phyloP scores from a whole-genome alignment of 192 early-diverging fungal species.

The Backusella liffmaniae region DNA sequence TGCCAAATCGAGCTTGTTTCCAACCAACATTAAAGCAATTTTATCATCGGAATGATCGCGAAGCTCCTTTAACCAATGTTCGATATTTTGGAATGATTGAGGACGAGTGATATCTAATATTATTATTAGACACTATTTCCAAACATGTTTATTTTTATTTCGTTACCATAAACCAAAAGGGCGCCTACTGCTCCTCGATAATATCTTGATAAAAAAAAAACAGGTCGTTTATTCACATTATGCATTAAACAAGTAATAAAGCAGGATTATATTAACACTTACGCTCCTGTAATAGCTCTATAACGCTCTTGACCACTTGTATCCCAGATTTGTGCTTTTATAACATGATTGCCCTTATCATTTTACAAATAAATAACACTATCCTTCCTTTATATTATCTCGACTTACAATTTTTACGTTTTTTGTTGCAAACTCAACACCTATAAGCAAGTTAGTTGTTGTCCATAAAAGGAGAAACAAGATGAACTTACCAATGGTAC shows the following conservation, averaged over 20 bases:
- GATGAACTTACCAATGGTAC: conserved; percentile 76
- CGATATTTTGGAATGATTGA: conserved; percentile 86
- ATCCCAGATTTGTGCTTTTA: conserved; percentile 64
- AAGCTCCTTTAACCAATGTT: conserved; percentile 96
- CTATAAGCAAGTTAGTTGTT: neutral
- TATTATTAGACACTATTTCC: too few relatives aligned
- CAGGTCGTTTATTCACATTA: neutral
- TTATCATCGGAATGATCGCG: conserved; percentile 92
- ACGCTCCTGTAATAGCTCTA: conserved; percentile 78
- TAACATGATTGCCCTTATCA: conserved; percentile 16
- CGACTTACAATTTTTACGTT: conserved; percentile 37
- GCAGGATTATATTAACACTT: conserved; percentile 13
- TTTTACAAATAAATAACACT: neutral
- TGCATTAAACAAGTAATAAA: neutral
- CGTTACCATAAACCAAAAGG: conserved; percentile 82
- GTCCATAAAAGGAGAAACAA: neutral
- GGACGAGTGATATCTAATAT: conserved; percentile 44
- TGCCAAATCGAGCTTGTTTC: conserved; percentile 92
- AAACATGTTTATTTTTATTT: neutral
- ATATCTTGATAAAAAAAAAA: conserved; percentile 57
- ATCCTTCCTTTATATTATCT: neutral
- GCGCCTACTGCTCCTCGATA: conserved; percentile 95
- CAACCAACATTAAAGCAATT: conserved; percentile 93
- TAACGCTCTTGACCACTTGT: conserved; percentile 95
- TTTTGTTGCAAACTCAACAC: conserved; percentile 50